These are phyloP conservation scores for Fusarium coffeatum DNA, from an alignment of 2,329 filamentous ascomycete genomes.

Conservation along the genomic window DNA sequence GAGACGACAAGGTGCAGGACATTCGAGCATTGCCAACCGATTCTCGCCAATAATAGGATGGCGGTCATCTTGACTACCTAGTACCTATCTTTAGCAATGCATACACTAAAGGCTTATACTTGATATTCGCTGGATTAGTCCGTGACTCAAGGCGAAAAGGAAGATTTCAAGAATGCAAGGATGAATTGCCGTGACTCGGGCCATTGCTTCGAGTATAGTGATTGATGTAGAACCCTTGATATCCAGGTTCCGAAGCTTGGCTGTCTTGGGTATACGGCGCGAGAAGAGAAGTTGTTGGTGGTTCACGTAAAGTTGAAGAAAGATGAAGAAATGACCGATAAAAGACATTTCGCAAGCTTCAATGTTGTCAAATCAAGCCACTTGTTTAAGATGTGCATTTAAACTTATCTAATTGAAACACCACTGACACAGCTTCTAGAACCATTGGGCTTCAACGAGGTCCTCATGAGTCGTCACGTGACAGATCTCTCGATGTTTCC, in stretches of 20 bases:
- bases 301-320: neutral
- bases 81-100: conserved; percentile 14
- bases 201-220: neutral
- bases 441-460: neutral
- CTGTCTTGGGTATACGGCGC: neutral
- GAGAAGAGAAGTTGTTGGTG: neutral
- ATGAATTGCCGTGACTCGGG: neutral
- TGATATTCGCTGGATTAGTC: neutral
- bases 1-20: conserved; percentile 18
- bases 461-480: conserved; percentile 36
- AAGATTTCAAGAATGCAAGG: neutral
- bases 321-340: neutral
- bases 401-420: conserved; percentile 10
- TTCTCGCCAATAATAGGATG: conserved; percentile 24
- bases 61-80: conserved; percentile 13
- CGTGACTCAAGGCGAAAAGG: neutral
- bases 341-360: neutral
- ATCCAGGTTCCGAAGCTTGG: neutral
- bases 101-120: neutral
- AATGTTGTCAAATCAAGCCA: conserved; percentile 16
- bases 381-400: conserved; percentile 12
- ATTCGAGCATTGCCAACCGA: conserved; percentile 25
- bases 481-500: conserved; percentile 31
- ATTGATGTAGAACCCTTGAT: neutral
- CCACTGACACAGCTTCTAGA: conserved; percentile 4